These are phyloP conservation scores for Leonotis leonurus DNA, from an alignment of 257 asterid species.

Conservation along the genomic window DNA sequence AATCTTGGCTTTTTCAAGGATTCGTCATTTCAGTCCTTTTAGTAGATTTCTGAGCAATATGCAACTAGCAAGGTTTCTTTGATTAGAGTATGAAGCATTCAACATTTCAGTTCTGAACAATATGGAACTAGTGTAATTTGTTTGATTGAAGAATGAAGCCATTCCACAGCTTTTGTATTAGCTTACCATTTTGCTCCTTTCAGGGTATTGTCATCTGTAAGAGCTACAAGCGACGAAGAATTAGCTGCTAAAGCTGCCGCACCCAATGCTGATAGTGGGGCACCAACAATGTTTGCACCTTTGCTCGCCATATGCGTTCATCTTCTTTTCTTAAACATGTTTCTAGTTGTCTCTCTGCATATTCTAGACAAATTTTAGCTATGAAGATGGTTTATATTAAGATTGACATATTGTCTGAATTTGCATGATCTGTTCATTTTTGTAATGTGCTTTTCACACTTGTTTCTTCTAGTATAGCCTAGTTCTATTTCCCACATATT, in stretches of 20 bases:
- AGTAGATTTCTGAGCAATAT: neutral
- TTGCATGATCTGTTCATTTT: neutral
- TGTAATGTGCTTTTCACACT: neutral
- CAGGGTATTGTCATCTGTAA: constrained; percentile 42
- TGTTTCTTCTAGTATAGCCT: neutral
- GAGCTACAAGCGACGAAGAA: constrained; percentile 75
- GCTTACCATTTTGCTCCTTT: neutral
- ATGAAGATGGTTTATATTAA: neutral
- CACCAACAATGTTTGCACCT: constrained; percentile 64
- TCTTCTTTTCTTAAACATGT: neutral
- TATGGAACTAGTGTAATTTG: neutral
- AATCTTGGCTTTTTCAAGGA: neutral
- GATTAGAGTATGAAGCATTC: neutral
- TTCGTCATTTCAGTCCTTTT: neutral
- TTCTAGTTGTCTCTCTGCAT: neutral
- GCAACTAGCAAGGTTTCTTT: neutral
- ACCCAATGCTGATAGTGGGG: constrained; percentile 47
- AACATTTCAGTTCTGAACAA: neutral
- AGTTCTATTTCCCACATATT: neutral
- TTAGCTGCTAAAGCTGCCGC: constrained; percentile 68
- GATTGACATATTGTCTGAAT: neutral
- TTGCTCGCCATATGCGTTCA: constrained; percentile 8
- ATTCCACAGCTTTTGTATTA: neutral
- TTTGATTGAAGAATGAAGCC: neutral
- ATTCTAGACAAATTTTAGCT: neutral